These are phyloP conservation scores for Naganishia sp. DNA, from an alignment of 1,284 basidiomycete species.

Conservation along the genomic window DNA sequence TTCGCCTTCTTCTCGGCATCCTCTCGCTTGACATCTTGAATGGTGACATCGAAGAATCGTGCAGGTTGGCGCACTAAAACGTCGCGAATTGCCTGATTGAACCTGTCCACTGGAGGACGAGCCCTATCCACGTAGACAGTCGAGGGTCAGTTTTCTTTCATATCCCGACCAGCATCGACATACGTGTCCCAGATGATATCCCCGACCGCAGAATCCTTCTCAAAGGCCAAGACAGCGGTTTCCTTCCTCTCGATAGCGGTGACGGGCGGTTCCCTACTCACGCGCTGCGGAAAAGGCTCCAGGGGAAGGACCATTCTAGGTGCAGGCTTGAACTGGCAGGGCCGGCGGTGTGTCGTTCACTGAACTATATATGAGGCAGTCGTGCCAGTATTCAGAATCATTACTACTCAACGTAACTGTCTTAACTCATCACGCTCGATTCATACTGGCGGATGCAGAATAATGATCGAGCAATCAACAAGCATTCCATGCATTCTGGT, in stretches of 20 bases:
- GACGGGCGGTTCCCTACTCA: not conserved
- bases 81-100: conserved; percentile 25
- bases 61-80: conserved; percentile 26
- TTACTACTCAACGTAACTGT: too few relatives aligned
- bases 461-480: too few relatives aligned
- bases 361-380: too few relatives aligned
- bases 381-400: too few relatives aligned
- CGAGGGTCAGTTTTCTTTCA: not conserved
- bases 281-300: conserved; percentile 22
- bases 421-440: too few relatives aligned
- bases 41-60: conserved; percentile 27
- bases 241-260: conserved; percentile 21
- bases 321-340: too few relatives aligned
- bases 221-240: conserved; percentile 18
- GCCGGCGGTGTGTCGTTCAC: too few relatives aligned
- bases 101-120: conserved; percentile 1
- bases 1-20: conserved; percentile 6
- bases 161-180: not conserved
- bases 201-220: conserved; percentile 18
- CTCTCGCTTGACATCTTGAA: conserved; percentile 15
- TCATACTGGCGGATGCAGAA: too few relatives aligned
- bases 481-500: not conserved
- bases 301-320: conserved; percentile 13
- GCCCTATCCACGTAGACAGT: not conserved
- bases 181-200: conserved; percentile 23